These are phyloP conservation scores for Salvia hispanica DNA, from an alignment of 257 asterid genomes.

Conservation along the genomic window DNA sequence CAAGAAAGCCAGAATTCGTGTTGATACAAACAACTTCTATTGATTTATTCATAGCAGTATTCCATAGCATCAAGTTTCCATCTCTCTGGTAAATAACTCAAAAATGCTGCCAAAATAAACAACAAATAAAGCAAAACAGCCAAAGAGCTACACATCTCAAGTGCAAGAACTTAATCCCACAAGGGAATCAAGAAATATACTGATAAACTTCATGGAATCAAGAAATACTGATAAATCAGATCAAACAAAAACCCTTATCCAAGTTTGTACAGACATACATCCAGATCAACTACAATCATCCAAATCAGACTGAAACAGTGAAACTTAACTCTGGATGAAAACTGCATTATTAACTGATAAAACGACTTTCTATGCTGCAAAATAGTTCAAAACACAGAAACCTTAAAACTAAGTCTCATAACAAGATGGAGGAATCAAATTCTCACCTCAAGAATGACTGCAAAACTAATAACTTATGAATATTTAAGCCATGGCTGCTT, in stretches of 20 bases:
- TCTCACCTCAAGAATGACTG: slow-evolving; percentile 36
- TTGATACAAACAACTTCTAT: too few species aligned
- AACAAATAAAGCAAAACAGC: too few species aligned
- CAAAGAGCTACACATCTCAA: neutral
- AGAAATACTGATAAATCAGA: neutral
- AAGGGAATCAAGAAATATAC: neutral
- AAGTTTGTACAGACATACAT: slow-evolving; percentile 23
- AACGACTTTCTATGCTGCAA: slow-evolving; percentile 22
- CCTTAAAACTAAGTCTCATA: slow-evolving; percentile 14
- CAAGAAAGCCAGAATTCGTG: neutral
- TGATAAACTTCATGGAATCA: neutral
- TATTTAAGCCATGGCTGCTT: slow-evolving; percentile 38
- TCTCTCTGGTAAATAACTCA: neutral
- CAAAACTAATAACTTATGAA: slow-evolving; percentile 6
- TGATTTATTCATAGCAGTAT: too few species aligned
- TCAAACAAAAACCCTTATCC: slow-evolving; percentile 16
- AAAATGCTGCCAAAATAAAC: neutral
- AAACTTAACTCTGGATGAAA: slow-evolving; percentile 13
- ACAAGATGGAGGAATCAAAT: slow-evolving; percentile 18
- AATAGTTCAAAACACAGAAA: neutral
- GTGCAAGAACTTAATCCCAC: neutral
- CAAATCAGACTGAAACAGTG: neutral
- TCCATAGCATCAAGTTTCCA: neutral
- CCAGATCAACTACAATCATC: slow-evolving; percentile 26
- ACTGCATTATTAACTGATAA: slow-evolving; percentile 24